A percentile compares a stretch with the other conserved stretches of the same genome.
These are phyloP conservation scores for Fusarium cicatricum DNA, from an alignment of 2,329 filamentous ascomycete genomes.

Conservation along the genomic window DNA sequence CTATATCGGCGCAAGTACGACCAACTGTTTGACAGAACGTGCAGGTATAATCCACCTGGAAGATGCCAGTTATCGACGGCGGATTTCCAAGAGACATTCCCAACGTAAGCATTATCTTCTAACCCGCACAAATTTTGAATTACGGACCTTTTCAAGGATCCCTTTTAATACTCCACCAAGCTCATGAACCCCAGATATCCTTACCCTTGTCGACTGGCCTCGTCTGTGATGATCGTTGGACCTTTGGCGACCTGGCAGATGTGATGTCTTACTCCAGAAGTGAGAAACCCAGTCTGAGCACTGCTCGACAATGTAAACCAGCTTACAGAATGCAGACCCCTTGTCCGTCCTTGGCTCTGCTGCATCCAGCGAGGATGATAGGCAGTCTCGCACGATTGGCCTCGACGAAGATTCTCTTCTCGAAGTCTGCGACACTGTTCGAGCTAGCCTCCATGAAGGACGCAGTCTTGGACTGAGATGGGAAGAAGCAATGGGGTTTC, in stretches of 20 bases:
- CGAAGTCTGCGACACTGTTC: constrained; percentile 53
- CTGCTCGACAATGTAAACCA: background rate
- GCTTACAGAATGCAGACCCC: constrained; percentile 32
- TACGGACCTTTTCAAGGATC: background rate
- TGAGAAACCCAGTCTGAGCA: constrained; percentile 9
- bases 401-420: constrained; percentile 40
- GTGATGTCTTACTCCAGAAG: constrained; percentile 29
- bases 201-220: constrained; percentile 27
- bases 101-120: constrained; percentile 17
- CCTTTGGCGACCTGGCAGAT: constrained; percentile 23
- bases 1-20: constrained; percentile 25
- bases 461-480: constrained; percentile 45
- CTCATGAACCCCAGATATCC: constrained; percentile 23
- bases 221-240: constrained; percentile 19
- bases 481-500: constrained; percentile 50
- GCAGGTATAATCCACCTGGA: constrained; percentile 5
- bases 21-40: constrained; percentile 3
- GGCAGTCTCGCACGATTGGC: background rate
- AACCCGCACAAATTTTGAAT: background rate
- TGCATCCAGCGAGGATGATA: constrained; percentile 4
- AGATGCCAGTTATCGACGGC: constrained; percentile 19
- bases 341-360: constrained; percentile 20
- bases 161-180: constrained; percentile 1
- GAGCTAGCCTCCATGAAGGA: constrained; percentile 46
- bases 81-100: constrained; percentile 9